These are phyloP conservation scores for Casaregolazyma suthepensis DNA, from an alignment of 1,139 yeast species.

Conservation along the genomic window DNA sequence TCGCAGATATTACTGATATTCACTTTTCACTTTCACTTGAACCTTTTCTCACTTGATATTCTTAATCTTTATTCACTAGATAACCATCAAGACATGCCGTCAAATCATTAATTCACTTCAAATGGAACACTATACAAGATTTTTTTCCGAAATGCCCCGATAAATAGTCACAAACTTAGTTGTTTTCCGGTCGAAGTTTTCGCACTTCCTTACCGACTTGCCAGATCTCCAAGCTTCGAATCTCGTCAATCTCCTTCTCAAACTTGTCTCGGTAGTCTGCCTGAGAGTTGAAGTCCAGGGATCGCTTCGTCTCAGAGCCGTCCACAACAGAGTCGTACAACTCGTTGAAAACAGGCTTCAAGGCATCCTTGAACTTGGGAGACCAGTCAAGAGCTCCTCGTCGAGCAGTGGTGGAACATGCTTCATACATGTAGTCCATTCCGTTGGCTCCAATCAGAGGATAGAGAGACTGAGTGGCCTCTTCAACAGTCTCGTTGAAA, in stretches of 20 bases:
- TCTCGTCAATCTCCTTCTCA: conserved; percentile 85
- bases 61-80: neutral
- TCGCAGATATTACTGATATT: too few species aligned
- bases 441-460: conserved; percentile 99
- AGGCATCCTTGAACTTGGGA: conserved; percentile 97
- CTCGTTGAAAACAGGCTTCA: conserved; percentile 96
- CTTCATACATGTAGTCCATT: conserved; percentile 99
- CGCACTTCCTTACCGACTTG: conserved; percentile 99
- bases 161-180: conserved; percentile 39
- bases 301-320: conserved; percentile 97
- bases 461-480: conserved; percentile 98
- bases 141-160: conserved; percentile 16
- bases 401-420: conserved; percentile 99
- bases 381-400: conserved; percentile 99
- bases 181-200: conserved; percentile 98
- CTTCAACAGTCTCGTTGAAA: conserved; percentile 99
- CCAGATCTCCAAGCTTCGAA: conserved; percentile 99
- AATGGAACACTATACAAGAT: conserved; percentile 19
- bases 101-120: conserved; percentile 12
- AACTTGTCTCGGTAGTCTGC: conserved; percentile 96
- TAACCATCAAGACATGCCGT: conserved; percentile 9
- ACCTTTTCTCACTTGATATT: neutral
- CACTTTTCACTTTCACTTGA: neutral
- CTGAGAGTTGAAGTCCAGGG: conserved; percentile 96
- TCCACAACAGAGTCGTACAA: conserved; percentile 91